Percentiles rank a stretch among this genome's conserved stretches.
phyloP scores from a whole-genome alignment of 768 basidiomycete genomes.

The Daedaleopsis sinensis region DNA sequence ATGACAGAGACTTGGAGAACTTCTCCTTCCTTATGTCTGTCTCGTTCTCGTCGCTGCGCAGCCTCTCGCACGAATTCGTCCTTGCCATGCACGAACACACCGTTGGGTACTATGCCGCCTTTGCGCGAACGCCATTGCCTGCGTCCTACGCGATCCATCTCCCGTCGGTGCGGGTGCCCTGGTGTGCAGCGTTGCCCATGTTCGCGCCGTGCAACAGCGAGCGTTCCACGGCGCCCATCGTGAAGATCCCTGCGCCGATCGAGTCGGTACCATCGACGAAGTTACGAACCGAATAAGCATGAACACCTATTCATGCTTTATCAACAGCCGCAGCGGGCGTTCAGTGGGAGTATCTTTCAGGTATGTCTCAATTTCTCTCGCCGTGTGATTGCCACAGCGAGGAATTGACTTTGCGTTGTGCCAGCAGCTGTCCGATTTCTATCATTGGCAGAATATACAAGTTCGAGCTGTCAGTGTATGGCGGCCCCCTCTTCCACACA shows the following conservation, averaged over 20 bases:
- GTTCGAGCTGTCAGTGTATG: slow-evolving; percentile 6
- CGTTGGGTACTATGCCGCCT: slow-evolving; percentile 46
- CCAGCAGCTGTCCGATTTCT: slow-evolving; percentile 9
- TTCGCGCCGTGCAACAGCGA: slow-evolving; percentile 58
- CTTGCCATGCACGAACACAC: slow-evolving; percentile 20
- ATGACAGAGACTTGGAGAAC: slow-evolving; percentile 54
- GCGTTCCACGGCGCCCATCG: slow-evolving; percentile 48
- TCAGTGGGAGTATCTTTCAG: slow-evolving; percentile 35
- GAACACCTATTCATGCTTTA: slow-evolving; percentile 44
- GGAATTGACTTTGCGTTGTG: neutral
- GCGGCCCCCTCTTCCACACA: slow-evolving; percentile 51
- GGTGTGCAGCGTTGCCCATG: slow-evolving; percentile 66
- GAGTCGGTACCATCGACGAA: slow-evolving; percentile 40
- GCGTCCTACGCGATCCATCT: slow-evolving; percentile 69
- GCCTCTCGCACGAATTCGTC: slow-evolving; percentile 40
- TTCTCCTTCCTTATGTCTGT: slow-evolving; percentile 48
- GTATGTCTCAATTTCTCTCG: slow-evolving; percentile 44
- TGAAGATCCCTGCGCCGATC: slow-evolving; percentile 44
- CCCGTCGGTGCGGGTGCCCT: slow-evolving; percentile 64
- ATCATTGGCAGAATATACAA: slow-evolving; percentile 15
- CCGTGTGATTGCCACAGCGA: neutral
- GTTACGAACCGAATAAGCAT: slow-evolving; percentile 62
- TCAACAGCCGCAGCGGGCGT: slow-evolving; percentile 35
- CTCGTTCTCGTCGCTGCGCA: slow-evolving; percentile 27
- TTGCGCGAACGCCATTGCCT: slow-evolving; percentile 67